These are phyloP conservation scores for Coemansia umbellata DNA, from an alignment of 192 early-diverging fungal species.

Conservation along the genomic window DNA sequence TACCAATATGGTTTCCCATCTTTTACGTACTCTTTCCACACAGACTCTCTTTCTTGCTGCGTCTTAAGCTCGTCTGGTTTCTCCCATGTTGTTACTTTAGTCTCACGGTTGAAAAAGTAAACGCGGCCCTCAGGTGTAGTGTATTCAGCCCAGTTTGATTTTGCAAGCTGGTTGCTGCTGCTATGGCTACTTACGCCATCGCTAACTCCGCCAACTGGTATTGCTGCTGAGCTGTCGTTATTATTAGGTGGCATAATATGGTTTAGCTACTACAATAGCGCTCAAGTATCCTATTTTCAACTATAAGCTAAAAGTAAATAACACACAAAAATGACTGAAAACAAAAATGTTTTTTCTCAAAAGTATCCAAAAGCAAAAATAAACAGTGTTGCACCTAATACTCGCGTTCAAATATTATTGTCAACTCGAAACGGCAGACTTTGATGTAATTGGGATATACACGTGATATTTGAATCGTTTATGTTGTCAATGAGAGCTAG, in stretches of 20 bases:
- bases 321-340: too few species aligned
- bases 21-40: slow-evolving; percentile 87
- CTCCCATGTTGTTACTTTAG: slow-evolving; percentile 84
- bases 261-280: neutral
- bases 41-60: slow-evolving; percentile 56
- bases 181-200: neutral
- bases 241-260: neutral
- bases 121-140: slow-evolving; percentile 75
- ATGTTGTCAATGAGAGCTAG: slow-evolving; percentile 19
- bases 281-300: too few species aligned
- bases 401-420: too few species aligned
- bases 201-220: neutral
- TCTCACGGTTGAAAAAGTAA: slow-evolving; percentile 81
- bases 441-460: too few species aligned
- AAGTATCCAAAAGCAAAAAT: too few species aligned
- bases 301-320: too few species aligned
- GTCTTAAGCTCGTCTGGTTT: slow-evolving; percentile 91
- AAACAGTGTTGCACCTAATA: too few species aligned
- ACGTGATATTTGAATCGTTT: neutral
- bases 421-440: too few species aligned
- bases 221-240: neutral
- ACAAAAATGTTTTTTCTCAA: too few species aligned
- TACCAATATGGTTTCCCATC: slow-evolving; percentile 84
- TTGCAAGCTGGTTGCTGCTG: neutral
- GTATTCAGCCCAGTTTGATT: slow-evolving; percentile 65